Conservation (phyloP, 169 alveolate species). For the Neospora caninum region DNA sequence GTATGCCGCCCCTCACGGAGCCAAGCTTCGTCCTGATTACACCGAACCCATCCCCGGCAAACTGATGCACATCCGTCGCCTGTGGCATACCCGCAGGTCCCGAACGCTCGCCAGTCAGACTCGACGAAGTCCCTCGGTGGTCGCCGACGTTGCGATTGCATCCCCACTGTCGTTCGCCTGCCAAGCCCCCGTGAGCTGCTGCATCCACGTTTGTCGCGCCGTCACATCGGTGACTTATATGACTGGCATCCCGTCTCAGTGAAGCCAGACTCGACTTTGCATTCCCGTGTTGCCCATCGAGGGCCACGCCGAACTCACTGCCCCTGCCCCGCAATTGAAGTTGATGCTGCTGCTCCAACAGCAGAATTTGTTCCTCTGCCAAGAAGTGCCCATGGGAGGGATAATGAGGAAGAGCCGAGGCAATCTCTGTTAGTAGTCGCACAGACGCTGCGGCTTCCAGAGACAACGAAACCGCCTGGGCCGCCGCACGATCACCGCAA, state of each 20-base stretch:
- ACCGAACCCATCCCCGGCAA: not conserved
- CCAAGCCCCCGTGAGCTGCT: too few species aligned
- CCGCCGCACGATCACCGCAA: not conserved
- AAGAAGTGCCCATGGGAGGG: not conserved
- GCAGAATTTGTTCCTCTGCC: not conserved
- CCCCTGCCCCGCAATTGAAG: not conserved
- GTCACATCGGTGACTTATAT: too few species aligned
- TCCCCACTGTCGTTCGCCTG: too few species aligned
- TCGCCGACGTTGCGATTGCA: too few species aligned
- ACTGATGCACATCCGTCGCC: not conserved
- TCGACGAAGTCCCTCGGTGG: not conserved
- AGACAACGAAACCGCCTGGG: not conserved
- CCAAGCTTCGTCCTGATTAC: not conserved
- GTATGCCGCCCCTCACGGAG: not conserved
- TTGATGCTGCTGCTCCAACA: not conserved
- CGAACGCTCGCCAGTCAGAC: not conserved
- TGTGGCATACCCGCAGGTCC: not conserved
- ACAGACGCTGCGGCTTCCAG: not conserved
- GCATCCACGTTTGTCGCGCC: too few species aligned
- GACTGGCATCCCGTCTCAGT: too few species aligned
- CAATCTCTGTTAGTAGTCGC: not conserved
- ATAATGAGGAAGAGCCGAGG: conserved; percentile 27
- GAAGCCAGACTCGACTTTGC: too few species aligned
- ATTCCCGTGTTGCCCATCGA: too few species aligned
- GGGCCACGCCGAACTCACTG: too few species aligned